Conservation (phyloP, 306 rosid genomes). For the Casuarina equisetifolia region DNA sequence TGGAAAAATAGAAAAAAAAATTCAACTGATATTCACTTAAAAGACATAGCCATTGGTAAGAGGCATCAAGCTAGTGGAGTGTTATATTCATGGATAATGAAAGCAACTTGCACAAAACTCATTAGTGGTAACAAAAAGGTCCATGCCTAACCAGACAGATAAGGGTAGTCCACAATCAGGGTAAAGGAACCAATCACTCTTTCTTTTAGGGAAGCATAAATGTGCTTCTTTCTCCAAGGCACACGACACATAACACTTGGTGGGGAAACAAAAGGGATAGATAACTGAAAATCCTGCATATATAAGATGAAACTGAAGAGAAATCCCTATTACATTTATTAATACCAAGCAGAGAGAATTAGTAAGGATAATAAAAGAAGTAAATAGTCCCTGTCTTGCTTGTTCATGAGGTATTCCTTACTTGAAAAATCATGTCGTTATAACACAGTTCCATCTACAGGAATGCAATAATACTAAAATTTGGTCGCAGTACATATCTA, state of each 20-base stretch:
- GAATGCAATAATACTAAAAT: background rate
- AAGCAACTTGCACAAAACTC: background rate
- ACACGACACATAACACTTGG: no score
- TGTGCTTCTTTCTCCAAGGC: no score
- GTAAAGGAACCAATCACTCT: no score
- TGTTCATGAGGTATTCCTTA: background rate
- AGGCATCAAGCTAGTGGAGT: background rate
- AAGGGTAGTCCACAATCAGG: no score
- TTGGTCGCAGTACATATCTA: background rate
- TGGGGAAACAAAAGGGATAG: no score
- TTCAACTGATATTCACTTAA: constrained; percentile 4
- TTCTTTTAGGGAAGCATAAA: no score
- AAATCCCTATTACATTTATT: no score
- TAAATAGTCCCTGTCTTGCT: background rate
- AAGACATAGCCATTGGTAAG: background rate
- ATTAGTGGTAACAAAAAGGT: background rate
- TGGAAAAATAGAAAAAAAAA: constrained; percentile 10
- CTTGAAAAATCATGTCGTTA: background rate
- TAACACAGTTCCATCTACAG: background rate
- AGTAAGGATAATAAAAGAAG: background rate
- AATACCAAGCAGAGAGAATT: background rate
- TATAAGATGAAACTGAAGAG: background rate
- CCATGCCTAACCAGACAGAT: no score
- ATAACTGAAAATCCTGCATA: background rate
- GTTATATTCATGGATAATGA: background rate